These are phyloP conservation scores for Alternaria incomplexa DNA, from an alignment of 2,329 filamentous ascomycete species.

Conservation along the genomic window DNA sequence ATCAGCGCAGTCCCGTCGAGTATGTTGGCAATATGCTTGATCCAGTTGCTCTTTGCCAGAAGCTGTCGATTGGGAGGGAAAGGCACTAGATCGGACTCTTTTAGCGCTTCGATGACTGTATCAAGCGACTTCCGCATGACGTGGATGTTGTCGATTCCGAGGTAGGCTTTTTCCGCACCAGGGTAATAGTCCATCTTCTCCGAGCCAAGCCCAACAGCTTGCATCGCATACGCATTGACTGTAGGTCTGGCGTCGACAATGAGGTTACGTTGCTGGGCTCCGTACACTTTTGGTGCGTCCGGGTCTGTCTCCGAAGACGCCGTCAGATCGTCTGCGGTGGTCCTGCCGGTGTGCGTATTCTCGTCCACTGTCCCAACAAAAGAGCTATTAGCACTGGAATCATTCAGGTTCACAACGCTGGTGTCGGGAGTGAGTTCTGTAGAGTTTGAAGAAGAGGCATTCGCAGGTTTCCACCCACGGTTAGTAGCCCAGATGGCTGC, in stretches of 20 bases:
- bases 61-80: constrained; percentile 82
- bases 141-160: constrained; percentile 98
- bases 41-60: constrained; percentile 84
- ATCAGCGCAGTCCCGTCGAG: constrained; percentile 86
- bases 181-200: constrained; percentile 99
- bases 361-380: constrained; percentile 41
- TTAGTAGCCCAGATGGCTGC: constrained; percentile 86
- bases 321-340: constrained; percentile 35
- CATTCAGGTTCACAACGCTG: constrained; percentile 41
- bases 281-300: constrained; percentile 67
- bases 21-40: constrained; percentile 85
- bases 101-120: constrained; percentile 86
- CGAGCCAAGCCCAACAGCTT: constrained; percentile 88
- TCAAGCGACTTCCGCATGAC: constrained; percentile 93
- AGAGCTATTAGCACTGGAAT: constrained; percentile 43
- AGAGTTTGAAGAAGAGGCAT: constrained; percentile 30
- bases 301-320: constrained; percentile 46
- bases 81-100: constrained; percentile 87
- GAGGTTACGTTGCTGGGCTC: constrained; percentile 89
- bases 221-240: constrained; percentile 93
- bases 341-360: constrained; percentile 23
- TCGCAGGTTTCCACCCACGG: constrained; percentile 42
- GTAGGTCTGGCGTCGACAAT: constrained; percentile 96
- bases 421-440: constrained; percentile 39
- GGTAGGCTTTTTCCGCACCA: constrained; percentile 86